These are phyloP conservation scores for Aspergillus panamensis DNA, from an alignment of 495 filamentous ascomycete species.

Conservation along the genomic window DNA sequence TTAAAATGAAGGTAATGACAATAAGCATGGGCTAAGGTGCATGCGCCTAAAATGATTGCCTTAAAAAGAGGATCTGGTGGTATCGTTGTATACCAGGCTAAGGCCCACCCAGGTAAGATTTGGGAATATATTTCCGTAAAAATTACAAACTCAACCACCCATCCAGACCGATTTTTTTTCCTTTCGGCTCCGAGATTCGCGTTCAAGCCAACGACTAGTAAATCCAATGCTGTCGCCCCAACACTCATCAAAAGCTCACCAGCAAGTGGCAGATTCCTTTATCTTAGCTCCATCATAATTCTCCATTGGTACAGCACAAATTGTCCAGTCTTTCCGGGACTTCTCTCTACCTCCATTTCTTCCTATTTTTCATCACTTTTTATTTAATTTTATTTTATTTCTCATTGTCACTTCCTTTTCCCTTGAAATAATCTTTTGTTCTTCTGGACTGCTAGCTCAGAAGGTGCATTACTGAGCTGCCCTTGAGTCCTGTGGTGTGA, in stretches of 20 bases:
- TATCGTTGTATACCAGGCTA: background rate
- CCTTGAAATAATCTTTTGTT: background rate
- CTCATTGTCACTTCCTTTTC: slow-evolving; percentile 2
- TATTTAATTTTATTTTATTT: slow-evolving; percentile 13
- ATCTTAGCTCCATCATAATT: slow-evolving; percentile 4
- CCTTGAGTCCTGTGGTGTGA: slow-evolving; percentile 18
- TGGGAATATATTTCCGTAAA: background rate
- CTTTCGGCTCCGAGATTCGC: background rate
- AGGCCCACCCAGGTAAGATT: background rate
- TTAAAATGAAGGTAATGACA: background rate
- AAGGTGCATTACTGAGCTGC: slow-evolving; percentile 8
- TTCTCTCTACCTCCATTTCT: slow-evolving; percentile 7
- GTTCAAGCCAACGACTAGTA: slow-evolving; percentile 8
- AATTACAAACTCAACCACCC: slow-evolving; percentile 17
- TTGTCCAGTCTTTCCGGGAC: background rate
- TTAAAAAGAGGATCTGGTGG: background rate
- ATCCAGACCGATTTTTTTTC: slow-evolving; percentile 7
- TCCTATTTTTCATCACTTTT: slow-evolving; percentile 9
- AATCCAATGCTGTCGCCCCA: slow-evolving; percentile 17
- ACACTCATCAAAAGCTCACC: slow-evolving; percentile 25
- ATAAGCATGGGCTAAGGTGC: slow-evolving; percentile 1
- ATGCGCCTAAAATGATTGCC: background rate
- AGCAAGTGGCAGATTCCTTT: slow-evolving; percentile 7
- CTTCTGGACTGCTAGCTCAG: background rate
- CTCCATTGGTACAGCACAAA: background rate